These are phyloP conservation scores for Saksenaea oblongispora DNA, from an alignment of 371 early-diverging fungal species.

Conservation along the genomic window DNA sequence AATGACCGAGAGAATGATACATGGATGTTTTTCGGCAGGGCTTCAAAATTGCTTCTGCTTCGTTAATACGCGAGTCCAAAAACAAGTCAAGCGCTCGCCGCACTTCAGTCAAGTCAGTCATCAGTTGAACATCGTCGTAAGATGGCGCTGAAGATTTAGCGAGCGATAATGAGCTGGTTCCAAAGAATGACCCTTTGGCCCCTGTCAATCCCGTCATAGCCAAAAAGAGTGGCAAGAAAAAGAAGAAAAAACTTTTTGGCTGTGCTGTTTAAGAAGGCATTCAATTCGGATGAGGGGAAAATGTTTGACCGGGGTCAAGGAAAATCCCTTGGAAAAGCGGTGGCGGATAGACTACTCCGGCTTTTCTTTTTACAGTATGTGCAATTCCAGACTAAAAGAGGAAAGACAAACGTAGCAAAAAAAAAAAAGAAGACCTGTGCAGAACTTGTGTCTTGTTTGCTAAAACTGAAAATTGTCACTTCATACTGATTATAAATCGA, in stretches of 20 bases:
- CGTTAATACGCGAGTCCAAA: conserved; percentile 63
- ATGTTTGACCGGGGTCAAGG: background rate
- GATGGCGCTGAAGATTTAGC: background rate
- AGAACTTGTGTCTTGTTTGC: no score
- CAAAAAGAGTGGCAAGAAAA: background rate
- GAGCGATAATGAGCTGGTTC: background rate
- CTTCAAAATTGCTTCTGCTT: conserved; percentile 60
- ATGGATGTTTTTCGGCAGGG: conserved; percentile 50
- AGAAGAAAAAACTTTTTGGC: background rate
- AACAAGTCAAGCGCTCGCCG: conserved; percentile 64
- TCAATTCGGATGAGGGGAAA: background rate
- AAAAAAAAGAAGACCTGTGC: background rate
- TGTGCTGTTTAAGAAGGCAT: background rate
- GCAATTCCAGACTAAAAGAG: no score
- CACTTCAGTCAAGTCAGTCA: conserved; percentile 51
- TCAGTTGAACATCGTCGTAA: conserved; percentile 6
- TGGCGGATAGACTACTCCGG: background rate
- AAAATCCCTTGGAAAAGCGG: background rate
- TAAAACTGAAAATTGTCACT: no score
- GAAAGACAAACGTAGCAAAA: background rate
- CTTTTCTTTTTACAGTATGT: background rate
- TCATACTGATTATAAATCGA: no score
- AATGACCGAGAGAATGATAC: conserved; percentile 70
- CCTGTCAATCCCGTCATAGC: background rate
- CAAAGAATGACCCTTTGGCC: background rate